Percentiles rank a stretch among this genome's conserved stretches.
These are phyloP conservation scores for Striga hermonthica DNA, from an alignment of 305 asterid species.

Conservation along the genomic window DNA sequence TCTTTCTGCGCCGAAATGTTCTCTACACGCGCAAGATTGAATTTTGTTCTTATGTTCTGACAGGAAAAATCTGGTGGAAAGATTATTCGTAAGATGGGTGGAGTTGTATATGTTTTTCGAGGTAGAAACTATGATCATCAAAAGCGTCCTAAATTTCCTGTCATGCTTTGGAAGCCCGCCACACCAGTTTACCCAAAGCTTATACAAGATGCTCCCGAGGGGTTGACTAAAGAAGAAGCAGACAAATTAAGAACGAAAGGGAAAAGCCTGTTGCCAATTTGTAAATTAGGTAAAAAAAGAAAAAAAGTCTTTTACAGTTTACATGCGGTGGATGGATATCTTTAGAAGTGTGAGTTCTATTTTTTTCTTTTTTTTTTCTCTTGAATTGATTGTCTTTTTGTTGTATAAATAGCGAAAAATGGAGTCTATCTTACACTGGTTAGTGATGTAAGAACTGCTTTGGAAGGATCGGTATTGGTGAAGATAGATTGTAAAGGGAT, in stretches of 20 bases:
- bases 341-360: background rate
- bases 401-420: conserved; percentile 56
- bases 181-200: conserved; percentile 96
- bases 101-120: conserved; percentile 77
- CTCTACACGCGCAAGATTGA: background rate
- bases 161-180: conserved; percentile 99
- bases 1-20: background rate
- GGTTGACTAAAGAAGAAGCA: conserved; percentile 79
- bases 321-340: too few species aligned
- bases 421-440: conserved; percentile 72
- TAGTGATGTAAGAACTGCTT: conserved; percentile 81
- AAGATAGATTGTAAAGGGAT: conserved; percentile 87
- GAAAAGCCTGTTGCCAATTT: conserved; percentile 61
- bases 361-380: background rate
- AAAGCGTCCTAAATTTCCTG: conserved; percentile 68
- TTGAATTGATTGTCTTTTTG: conserved; percentile 13
- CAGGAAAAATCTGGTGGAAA: conserved; percentile 87
- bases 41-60: conserved; percentile 7
- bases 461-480: conserved; percentile 80
- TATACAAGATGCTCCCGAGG: conserved; percentile 94
- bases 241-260: conserved; percentile 69
- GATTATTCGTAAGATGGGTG: conserved; percentile 74
- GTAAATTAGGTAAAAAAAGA: conserved; percentile 66
- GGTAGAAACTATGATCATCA: conserved; percentile 83
- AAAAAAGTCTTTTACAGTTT: background rate